Percentiles rank a stretch among this genome's conserved stretches.
These are phyloP conservation scores for Penicillium expansum DNA, from an alignment of 2,329 filamentous ascomycete species.

Conservation along the genomic window DNA sequence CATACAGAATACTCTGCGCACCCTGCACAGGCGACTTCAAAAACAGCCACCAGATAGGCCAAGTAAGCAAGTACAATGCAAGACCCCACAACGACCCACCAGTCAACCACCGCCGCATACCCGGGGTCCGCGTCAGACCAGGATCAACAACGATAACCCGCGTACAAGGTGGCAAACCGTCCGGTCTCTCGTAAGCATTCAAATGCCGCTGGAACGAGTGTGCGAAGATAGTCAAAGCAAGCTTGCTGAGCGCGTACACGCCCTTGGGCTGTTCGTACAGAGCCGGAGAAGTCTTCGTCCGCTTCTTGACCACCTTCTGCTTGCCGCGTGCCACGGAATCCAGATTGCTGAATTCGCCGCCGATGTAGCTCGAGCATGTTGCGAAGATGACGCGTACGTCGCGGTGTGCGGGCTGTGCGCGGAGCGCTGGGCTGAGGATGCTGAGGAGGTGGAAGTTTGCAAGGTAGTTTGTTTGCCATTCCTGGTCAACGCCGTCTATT, in stretches of 20 bases:
- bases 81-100: slow-evolving; percentile 80
- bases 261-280: slow-evolving; percentile 13
- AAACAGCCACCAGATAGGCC: slow-evolving; percentile 80
- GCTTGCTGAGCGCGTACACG: slow-evolving; percentile 62
- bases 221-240: slow-evolving; percentile 86
- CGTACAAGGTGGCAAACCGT: slow-evolving; percentile 76
- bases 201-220: slow-evolving; percentile 91
- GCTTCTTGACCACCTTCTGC: background rate
- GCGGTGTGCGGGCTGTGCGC: slow-evolving; percentile 87
- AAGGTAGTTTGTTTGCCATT: slow-evolving; percentile 93
- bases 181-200: slow-evolving; percentile 76
- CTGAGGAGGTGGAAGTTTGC: slow-evolving; percentile 93
- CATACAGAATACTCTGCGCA: slow-evolving; percentile 81
- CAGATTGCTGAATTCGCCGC: slow-evolving; percentile 60
- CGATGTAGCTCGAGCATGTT: slow-evolving; percentile 86
- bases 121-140: slow-evolving; percentile 78
- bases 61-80: slow-evolving; percentile 70
- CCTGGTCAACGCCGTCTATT: slow-evolving; percentile 76
- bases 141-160: slow-evolving; percentile 86
- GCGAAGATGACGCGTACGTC: slow-evolving; percentile 86
- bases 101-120: slow-evolving; percentile 82
- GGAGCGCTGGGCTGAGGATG: slow-evolving; percentile 84
- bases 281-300: background rate
- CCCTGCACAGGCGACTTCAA: slow-evolving; percentile 81
- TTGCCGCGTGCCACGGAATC: slow-evolving; percentile 25